Evolutionary conservation across 345 rosid species (phyloP), one percentile per base, ranked within the genome.

Genomic region (Pseudoturritis turrita): DNA sequence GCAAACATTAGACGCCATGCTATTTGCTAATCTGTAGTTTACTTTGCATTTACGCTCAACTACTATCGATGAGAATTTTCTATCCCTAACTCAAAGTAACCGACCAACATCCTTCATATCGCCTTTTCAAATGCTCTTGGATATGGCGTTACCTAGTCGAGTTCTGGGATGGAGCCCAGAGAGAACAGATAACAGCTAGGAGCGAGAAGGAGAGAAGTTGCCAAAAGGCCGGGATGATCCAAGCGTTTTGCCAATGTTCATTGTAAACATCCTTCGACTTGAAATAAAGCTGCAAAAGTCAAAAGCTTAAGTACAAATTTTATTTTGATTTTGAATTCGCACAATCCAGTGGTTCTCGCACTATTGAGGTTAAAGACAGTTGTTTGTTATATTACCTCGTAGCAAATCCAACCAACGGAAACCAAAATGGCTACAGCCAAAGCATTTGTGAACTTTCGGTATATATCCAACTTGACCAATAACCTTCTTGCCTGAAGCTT

Each of bases 221-320:
- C 99, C 99, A 91, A 73, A 91, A 88, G 47, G 96, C 96, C 2
- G 98, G 92, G 79, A 95, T 86, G 78, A 91, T 82, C 98, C 99
- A 95, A 22, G 96, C 96, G 51, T 83, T 88, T 83, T 88, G 96
- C 99, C 99, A 95, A 21, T 76, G 85, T 77, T 91, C 97, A 26
- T 95, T 95, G 79, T 91, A 91, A 22, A 85, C 81, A 75, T 95
- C 99, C 37, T 80, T 88, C 31, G 96, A 81, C 86, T 95, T 95
- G 87, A 89, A 91, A 77, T 91, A 91, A 59, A 95, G 82, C 99
- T 95, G 92, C 87, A 45, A 57, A 63, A 18, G n/a, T 15, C 9
- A 14, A 40, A 40, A 49, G n/a, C 45, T 19, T 19, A 29, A 74
- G 49, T 19, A 64, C 10, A 52, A 4, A 40, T 47, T 37, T 57